phyloP scores from a whole-genome alignment of 257 asterid species.

The Craterostigma plantagineum region DNA sequence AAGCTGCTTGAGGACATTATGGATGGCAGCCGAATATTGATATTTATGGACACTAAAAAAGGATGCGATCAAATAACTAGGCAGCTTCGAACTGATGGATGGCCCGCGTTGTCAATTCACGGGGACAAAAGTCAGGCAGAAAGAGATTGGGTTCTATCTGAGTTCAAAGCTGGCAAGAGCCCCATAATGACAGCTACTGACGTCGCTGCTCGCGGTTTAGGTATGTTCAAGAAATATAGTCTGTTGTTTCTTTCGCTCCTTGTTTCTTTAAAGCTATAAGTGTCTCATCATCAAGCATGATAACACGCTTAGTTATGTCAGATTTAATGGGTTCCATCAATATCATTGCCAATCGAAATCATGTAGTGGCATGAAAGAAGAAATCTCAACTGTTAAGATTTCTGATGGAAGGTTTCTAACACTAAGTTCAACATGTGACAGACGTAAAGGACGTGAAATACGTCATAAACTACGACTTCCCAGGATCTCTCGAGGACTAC shows the following conservation, averaged over 20 bases:
- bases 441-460: constrained; percentile 97
- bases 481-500: constrained; percentile 95
- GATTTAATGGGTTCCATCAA: too few relatives aligned
- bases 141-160: constrained; percentile 98
- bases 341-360: too few relatives aligned
- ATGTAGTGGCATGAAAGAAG: too few relatives aligned
- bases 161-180: constrained; percentile 90
- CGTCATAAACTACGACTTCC: constrained; percentile 91
- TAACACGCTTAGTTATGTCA: too few relatives aligned
- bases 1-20: constrained; percentile 90
- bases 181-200: constrained; percentile 99
- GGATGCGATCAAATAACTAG: constrained; percentile 96
- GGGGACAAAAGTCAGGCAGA: constrained; percentile 99
- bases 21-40: constrained; percentile 96
- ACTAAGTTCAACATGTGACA: constrained; percentile 11
- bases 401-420: too few relatives aligned
- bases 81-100: constrained; percentile 93
- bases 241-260: too few relatives aligned
- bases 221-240: constrained; percentile 39
- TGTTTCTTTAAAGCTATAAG: too few relatives aligned
- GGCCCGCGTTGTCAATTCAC: constrained; percentile 98
- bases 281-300: too few relatives aligned
- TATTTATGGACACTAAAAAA: constrained; percentile 92
- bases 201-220: constrained; percentile 98
- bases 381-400: too few relatives aligned